A percentile compares a stretch with the other conserved stretches of the same genome.
phyloP scores from a whole-genome alignment of 768 basidiomycete genomes.

The Russula earlei region DNA sequence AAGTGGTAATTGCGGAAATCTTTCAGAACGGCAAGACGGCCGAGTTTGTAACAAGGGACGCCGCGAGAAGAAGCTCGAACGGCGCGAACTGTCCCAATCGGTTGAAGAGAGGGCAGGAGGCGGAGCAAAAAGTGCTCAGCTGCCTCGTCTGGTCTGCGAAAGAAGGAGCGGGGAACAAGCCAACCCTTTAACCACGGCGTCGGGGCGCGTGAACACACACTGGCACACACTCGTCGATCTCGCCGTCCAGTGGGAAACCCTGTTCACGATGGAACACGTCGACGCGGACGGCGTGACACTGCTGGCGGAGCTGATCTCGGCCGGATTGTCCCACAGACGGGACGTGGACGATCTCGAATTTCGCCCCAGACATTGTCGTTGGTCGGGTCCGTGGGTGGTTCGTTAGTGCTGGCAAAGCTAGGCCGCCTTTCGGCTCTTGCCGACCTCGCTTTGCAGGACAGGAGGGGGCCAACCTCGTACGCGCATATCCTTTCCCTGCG shows the following conservation, averaged over 20 bases:
- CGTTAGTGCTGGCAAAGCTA: no score
- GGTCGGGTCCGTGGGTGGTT: no score
- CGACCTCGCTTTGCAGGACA: background rate
- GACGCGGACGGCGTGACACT: slow-evolving; percentile 56
- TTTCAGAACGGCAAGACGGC: slow-evolving; percentile 58
- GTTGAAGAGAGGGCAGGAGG: slow-evolving; percentile 46
- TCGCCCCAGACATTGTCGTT: no score
- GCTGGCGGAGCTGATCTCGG: slow-evolving; percentile 43
- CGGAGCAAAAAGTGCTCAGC: slow-evolving; percentile 69
- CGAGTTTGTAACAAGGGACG: slow-evolving; percentile 56
- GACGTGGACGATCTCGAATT: slow-evolving; percentile 43
- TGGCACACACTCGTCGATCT: slow-evolving; percentile 64
- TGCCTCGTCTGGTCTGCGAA: slow-evolving; percentile 47
- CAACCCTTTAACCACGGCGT: background rate
- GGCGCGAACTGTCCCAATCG: slow-evolving; percentile 64
- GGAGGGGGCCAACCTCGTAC: background rate
- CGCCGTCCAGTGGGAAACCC: slow-evolving; percentile 60
- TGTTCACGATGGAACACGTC: slow-evolving; percentile 59
- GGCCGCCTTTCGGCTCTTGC: slow-evolving; percentile 5
- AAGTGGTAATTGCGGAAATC: slow-evolving; percentile 54
- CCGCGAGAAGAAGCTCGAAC: slow-evolving; percentile 21
- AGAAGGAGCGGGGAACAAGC: slow-evolving; percentile 4
- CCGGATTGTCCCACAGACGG: slow-evolving; percentile 29
- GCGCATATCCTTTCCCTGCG: background rate
- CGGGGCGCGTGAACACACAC: slow-evolving; percentile 24